Conservation (phyloP, 2,329 filamentous ascomycete genomes). For the Neonectria faginata region DNA sequence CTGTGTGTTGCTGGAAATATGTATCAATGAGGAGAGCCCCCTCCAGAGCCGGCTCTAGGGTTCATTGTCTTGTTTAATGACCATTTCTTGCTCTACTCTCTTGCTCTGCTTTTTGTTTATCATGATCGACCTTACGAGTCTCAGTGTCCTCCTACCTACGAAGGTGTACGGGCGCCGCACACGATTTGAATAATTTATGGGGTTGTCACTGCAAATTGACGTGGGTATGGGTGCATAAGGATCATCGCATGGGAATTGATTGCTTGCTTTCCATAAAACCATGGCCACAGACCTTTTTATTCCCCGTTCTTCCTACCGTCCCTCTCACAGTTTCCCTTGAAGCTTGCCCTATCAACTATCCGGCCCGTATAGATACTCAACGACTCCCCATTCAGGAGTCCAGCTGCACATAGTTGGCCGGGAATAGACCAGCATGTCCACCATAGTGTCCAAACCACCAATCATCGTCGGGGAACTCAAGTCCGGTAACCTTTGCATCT, state of each 20-base stretch:
- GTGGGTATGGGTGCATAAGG: neutral
- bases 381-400: constrained; percentile 49
- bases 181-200: neutral
- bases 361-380: neutral
- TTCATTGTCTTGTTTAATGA: neutral
- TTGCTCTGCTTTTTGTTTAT: neutral
- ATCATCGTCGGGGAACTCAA: constrained; percentile 98
- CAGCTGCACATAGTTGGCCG: constrained; percentile 76
- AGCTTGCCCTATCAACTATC: neutral
- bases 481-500: constrained; percentile 80
- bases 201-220: neutral
- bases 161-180: neutral
- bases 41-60: constrained; percentile 1
- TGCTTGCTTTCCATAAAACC: constrained; percentile 39
- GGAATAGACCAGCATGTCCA: constrained; percentile 86
- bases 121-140: neutral
- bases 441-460: constrained; percentile 96
- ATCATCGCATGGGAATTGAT: constrained; percentile 33
- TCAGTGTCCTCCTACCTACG: neutral
- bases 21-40: neutral
- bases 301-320: constrained; percentile 3
- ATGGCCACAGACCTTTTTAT: constrained; percentile 33
- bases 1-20: constrained; percentile 7
- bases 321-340: neutral
- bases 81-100: neutral